These are phyloP conservation scores for Tardiomyces digboiensis DNA, from an alignment of 1,139 yeast genomes.

Conservation along the genomic window DNA sequence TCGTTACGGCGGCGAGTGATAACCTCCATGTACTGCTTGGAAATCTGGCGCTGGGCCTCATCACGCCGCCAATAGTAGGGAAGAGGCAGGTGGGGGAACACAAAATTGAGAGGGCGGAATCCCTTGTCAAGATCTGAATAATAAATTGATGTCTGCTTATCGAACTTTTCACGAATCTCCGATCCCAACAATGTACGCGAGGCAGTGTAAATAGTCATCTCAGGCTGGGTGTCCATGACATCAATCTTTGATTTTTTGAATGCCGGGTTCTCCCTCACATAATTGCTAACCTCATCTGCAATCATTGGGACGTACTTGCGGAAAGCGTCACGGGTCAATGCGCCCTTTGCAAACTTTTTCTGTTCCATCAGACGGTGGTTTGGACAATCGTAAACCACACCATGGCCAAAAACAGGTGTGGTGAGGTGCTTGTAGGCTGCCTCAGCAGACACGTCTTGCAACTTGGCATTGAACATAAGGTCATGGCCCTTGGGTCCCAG, in stretches of 20 bases:
- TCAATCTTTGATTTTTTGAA: constrained; percentile 37
- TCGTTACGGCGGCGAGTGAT: constrained; percentile 52
- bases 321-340: constrained; percentile 81
- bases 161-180: constrained; percentile 78
- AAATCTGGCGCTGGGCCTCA: constrained; percentile 73
- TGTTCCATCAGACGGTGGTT: constrained; percentile 94
- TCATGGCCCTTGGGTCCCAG: constrained; percentile 98
- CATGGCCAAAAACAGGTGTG: constrained; percentile 96
- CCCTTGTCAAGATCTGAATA: constrained; percentile 95
- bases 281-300: constrained; percentile 62
- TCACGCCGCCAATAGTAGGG: constrained; percentile 83
- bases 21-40: constrained; percentile 70
- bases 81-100: constrained; percentile 87
- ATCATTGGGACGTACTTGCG: constrained; percentile 81
- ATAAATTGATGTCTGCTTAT: constrained; percentile 72
- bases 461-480: constrained; percentile 85
- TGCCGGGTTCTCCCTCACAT: constrained; percentile 38
- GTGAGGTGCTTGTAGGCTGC: constrained; percentile 93
- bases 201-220: constrained; percentile 93
- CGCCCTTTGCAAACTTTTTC: constrained; percentile 90
- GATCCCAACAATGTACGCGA: constrained; percentile 86
- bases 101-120: constrained; percentile 92
- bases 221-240: constrained; percentile 84
- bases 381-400: constrained; percentile 95
- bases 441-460: constrained; percentile 89